Evolutionary conservation across 805 yeast species (phyloP).

Genomic region (Tetrapisispora fleetii): DNA sequence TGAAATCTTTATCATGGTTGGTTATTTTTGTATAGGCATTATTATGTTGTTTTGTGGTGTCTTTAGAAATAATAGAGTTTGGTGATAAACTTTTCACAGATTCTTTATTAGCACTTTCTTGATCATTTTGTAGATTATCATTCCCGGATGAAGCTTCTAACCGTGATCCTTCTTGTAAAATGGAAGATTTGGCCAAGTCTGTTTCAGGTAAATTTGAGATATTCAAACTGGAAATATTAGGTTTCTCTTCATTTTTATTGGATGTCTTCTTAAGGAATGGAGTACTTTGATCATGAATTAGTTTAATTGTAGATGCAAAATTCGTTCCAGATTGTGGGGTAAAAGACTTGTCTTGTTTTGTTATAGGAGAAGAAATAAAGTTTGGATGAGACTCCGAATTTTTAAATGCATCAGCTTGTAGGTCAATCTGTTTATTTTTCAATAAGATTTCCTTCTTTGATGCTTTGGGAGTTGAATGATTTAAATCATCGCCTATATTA

Average conservation of each 20-base stretch:
- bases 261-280: neutral
- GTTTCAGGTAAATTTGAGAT: neutral
- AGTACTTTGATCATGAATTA: neutral
- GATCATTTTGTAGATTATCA: neutral
- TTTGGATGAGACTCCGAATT: neutral
- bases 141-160: neutral
- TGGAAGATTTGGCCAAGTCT: neutral
- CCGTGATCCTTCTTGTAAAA: neutral
- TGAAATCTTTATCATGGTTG: constrained; percentile 1
- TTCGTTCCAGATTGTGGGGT: neutral
- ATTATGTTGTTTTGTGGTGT: too few relatives aligned
- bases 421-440: neutral
- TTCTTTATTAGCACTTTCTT: neutral
- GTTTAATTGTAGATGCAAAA: neutral
- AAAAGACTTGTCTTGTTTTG: neutral
- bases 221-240: neutral
- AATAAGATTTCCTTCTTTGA: neutral
- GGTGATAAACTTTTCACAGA: neutral
- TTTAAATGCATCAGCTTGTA: neutral
- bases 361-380: neutral
- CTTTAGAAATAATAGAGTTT: neutral
- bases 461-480: neutral
- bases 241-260: neutral
- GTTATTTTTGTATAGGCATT: neutral
- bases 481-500: neutral